Conservation (phyloP, 2,329 filamentous ascomycete species). For the Aspergillus oerlinghausenensis region DNA sequence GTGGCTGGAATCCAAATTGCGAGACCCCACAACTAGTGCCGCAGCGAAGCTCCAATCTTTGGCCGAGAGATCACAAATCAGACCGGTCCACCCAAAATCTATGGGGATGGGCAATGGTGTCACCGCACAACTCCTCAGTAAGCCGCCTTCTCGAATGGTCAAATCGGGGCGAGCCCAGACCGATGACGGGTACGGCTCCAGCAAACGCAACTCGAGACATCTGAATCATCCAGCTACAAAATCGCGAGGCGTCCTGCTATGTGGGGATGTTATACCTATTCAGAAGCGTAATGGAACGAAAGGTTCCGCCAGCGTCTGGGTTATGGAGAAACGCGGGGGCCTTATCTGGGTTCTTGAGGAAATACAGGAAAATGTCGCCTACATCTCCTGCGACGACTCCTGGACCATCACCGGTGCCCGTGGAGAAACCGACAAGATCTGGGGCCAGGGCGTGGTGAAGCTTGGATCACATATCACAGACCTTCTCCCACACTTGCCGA, state of each 20-base stretch:
- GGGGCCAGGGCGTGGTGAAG: constrained; percentile 66
- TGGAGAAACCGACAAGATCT: constrained; percentile 81
- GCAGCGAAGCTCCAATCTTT: constrained; percentile 25
- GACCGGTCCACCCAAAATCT: constrained; percentile 30
- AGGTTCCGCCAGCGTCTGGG: constrained; percentile 93
- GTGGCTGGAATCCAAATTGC: constrained; percentile 85
- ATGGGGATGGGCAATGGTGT: constrained; percentile 73
- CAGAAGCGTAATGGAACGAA: constrained; percentile 90
- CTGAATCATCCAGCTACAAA: constrained; percentile 67
- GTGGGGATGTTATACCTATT: constrained; percentile 97
- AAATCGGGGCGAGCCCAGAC: constrained; percentile 49
- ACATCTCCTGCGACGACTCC: constrained; percentile 70
- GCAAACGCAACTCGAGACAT: constrained; percentile 49
- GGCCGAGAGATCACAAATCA: constrained; percentile 36
- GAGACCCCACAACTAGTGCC: constrained; percentile 56
- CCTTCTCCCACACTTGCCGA: constrained; percentile 75
- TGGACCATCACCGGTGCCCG: constrained; percentile 65
- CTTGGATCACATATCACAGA: constrained; percentile 69
- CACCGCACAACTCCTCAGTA: constrained; percentile 81
- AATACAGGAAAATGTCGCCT: constrained; percentile 88
- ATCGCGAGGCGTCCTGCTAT: constrained; percentile 83
- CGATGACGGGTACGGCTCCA: constrained; percentile 53
- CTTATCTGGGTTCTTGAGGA: constrained; percentile 98
- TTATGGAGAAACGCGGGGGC: constrained; percentile 92
- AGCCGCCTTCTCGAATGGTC: constrained; percentile 60